Evolutionary conservation across 768 basidiomycete species (phyloP), one percentile per base, ranked within the genome.

Genomic region (Boletales sp.): DNA sequence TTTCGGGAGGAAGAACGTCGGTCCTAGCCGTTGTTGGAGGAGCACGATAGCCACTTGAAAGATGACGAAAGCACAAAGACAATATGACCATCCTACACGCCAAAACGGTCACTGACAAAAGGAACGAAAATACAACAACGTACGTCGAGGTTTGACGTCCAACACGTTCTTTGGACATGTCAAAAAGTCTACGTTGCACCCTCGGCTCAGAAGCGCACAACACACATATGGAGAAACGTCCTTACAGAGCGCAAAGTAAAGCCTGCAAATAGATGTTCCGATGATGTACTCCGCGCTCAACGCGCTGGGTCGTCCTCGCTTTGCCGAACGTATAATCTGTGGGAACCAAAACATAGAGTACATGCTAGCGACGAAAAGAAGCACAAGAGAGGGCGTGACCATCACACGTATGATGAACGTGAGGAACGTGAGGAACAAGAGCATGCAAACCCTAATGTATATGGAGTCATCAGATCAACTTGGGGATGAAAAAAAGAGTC

Each of bases 301-400:
- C 1, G 86, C 87, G 60, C 86, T 86, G 8, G 77, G 75, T 51
- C 89, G 76, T 9, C 85, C 87, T 19, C 88, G 78, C 18, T 78
- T 77, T 14, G 77, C 82, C 14, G 90, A 87, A 19, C 93, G 77
- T 46, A 85, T 73, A 42, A 97, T 90, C 67, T 94, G 93, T 4
- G 90, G 85, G 5, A 86, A 57, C 93, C 93, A 97, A 60, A 94
- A 84, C 51, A 76, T 76, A 7, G 85, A 86, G 66, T 94, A 92
- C 48, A 90, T 77, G 24, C 73, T 63, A 10, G 74, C 79, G 31
- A 94, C 76, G 55, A 87, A 82, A 15, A 85, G 55, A 57, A 89
- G 73, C 8, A 84, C 78, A 39, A 90, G 71, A 0, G 79, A 76
- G 2, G 86, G 80, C 19, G 82, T 81, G 59, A 88, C 59, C 45